Evolutionary conservation across 495 filamentous ascomycete genomes (phyloP).

Genomic region (Penicillium antarcticum): DNA sequence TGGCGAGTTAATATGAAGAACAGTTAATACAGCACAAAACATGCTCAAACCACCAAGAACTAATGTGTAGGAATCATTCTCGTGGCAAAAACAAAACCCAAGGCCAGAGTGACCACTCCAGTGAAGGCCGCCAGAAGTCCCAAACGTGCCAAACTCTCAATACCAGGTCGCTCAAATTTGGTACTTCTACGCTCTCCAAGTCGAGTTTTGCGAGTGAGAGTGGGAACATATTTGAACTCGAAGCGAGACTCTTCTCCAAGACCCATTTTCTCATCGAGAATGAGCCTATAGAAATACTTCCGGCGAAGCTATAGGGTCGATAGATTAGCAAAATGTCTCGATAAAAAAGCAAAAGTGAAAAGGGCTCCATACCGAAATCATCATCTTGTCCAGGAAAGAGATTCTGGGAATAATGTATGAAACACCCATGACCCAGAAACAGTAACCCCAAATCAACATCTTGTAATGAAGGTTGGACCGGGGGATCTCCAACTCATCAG

Average conservation of each 20-base stretch:
- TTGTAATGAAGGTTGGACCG: conserved; percentile 54
- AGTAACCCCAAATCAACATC: conserved; percentile 63
- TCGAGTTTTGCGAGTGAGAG: conserved; percentile 31
- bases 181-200: conserved; percentile 27
- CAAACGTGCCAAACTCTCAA: conserved; percentile 28
- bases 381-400: conserved; percentile 53
- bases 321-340: neutral
- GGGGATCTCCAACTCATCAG: conserved; percentile 57
- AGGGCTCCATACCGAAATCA: conserved; percentile 44
- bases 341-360: neutral
- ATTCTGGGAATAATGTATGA: conserved; percentile 55
- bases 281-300: conserved; percentile 48
- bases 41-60: conserved; percentile 6
- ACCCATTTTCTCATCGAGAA: conserved; percentile 54
- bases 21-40: neutral
- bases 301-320: conserved; percentile 37
- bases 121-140: conserved; percentile 26
- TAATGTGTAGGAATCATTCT: conserved; percentile 16
- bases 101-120: conserved; percentile 11
- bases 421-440: conserved; percentile 56
- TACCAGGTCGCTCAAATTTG: conserved; percentile 20
- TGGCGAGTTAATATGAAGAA: neutral
- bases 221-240: conserved; percentile 65
- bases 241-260: conserved; percentile 56
- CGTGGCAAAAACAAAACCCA: conserved; percentile 20